These are phyloP conservation scores for Suillus clintonianus DNA, from an alignment of 768 basidiomycete genomes.

Conservation along the genomic window DNA sequence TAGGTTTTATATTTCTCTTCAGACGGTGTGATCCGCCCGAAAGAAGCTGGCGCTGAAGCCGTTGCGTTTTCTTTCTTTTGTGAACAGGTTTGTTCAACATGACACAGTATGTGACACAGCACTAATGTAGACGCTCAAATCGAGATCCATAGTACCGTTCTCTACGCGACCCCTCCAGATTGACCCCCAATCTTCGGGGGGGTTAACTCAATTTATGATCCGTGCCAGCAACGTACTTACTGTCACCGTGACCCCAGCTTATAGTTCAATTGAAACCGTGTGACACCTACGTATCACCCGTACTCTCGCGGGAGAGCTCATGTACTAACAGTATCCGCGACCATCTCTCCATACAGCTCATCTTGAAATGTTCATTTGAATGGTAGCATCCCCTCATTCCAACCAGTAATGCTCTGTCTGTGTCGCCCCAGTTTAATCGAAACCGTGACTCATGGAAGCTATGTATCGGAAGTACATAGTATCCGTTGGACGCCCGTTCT, in stretches of 20 bases:
- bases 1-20: not conserved
- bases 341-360: not conserved
- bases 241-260: not conserved
- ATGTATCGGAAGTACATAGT: not conserved
- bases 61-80: not conserved
- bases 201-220: not conserved
- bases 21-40: not conserved
- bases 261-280: not conserved
- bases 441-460: not conserved
- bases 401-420: too few species aligned
- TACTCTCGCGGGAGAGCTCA: not conserved
- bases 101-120: constrained; percentile 1
- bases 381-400: not conserved
- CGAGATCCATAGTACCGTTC: not conserved
- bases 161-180: not conserved
- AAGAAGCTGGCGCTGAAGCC: not conserved
- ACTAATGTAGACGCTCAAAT: not conserved
- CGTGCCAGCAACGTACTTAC: not conserved
- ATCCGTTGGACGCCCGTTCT: not conserved
- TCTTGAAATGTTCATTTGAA: not conserved
- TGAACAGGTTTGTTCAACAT: constrained; percentile 2
- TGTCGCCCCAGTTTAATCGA: not conserved
- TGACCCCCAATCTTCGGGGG: not conserved
- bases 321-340: not conserved
- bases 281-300: too few species aligned